Percentiles rank a stretch among this genome's conserved stretches.
phyloP scores from a whole-genome alignment of 352 stramenopile species.

The Phytopythium sindhum region DNA sequence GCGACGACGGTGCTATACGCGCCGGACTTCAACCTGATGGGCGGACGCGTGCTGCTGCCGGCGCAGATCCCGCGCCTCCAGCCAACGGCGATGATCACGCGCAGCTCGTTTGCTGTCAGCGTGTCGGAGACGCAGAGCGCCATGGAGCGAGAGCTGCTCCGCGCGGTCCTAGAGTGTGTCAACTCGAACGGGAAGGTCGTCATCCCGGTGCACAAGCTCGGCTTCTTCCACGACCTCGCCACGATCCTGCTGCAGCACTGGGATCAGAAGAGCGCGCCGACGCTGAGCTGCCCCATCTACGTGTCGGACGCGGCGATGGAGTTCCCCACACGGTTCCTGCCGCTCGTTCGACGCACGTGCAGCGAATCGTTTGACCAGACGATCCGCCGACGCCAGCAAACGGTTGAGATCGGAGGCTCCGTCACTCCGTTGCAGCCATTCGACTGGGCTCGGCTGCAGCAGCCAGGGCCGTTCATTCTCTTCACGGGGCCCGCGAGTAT shows the following conservation, averaged over 20 bases:
- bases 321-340: slow-evolving; percentile 50
- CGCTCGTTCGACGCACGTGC: slow-evolving; percentile 63
- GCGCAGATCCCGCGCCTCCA: slow-evolving; percentile 65
- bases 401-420: background rate
- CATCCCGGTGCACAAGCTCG: slow-evolving; percentile 70
- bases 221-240: slow-evolving; percentile 80
- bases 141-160: slow-evolving; percentile 81
- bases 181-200: slow-evolving; percentile 78
- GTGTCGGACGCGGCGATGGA: slow-evolving; percentile 60
- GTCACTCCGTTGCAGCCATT: slow-evolving; percentile 36
- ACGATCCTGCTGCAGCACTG: slow-evolving; percentile 74
- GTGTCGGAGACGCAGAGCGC: slow-evolving; percentile 78
- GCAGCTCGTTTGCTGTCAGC: slow-evolving; percentile 75
- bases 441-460: slow-evolving; percentile 65
- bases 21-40: slow-evolving; percentile 77
- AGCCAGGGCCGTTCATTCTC: slow-evolving; percentile 67
- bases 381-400: slow-evolving; percentile 3
- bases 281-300: slow-evolving; percentile 55
- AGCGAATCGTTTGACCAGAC: slow-evolving; percentile 32
- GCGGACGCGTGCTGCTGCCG: slow-evolving; percentile 63
- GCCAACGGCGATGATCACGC: slow-evolving; percentile 55
- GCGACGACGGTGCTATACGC: slow-evolving; percentile 67
- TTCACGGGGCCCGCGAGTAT: slow-evolving; percentile 81
- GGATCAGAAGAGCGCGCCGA: slow-evolving; percentile 25
- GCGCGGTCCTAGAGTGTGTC: slow-evolving; percentile 75